Evolutionary conservation across 352 stramenopile species (phyloP), one percentile per base, ranked within the genome.

Genomic region (Saprolegnia parasitica): DNA sequence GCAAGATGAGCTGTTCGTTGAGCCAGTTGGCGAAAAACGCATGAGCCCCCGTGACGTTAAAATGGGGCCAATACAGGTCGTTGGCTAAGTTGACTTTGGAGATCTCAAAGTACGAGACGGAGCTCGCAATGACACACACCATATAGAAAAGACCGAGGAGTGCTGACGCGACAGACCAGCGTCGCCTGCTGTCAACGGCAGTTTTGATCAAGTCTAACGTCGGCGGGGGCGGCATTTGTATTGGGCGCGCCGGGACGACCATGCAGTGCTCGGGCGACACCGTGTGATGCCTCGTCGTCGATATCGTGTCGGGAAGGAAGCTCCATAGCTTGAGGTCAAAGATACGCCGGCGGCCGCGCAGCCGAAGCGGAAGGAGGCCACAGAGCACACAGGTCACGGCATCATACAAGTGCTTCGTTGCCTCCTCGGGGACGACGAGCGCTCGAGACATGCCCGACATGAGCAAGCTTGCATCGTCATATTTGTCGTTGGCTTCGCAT

Each of bases 311-410:
- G 3, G 18, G 40, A 29, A 56, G 26, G 4, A 66, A 11, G 40
- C 32, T 32, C 61, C 61, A 67, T 2, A 67, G 40, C 40, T 67
- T 67, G 11, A 67, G 18, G 32, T 67, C 61, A 24, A 67, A 67
- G 21, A 37, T 37, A 26, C 42, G 56, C 15, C 46, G 37, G 1
- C 37, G 21, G 18, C 32, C 32, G 6, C 18, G 3, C 1, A 5
- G 29, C 29, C 1, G 24, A 5, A 67, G n/a, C 4, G 61, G 61
- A 15, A 67, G 8, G 29, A 67, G 42, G 1, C 61, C 61, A 10
- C 39, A 55, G 20, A 56, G 13, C 3, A 67, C 13, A 16, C 61
- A 55, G 1, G 61, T 55, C 45, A 56, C 61, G 2, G 20, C 1
- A 21, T 67, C 40, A 24, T 60, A 60, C n/a, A n/a, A n/a, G n/a